Base-by-base conservation (phyloP, 1,284 basidiomycete genomes). In the Trametes sp. region DNA sequence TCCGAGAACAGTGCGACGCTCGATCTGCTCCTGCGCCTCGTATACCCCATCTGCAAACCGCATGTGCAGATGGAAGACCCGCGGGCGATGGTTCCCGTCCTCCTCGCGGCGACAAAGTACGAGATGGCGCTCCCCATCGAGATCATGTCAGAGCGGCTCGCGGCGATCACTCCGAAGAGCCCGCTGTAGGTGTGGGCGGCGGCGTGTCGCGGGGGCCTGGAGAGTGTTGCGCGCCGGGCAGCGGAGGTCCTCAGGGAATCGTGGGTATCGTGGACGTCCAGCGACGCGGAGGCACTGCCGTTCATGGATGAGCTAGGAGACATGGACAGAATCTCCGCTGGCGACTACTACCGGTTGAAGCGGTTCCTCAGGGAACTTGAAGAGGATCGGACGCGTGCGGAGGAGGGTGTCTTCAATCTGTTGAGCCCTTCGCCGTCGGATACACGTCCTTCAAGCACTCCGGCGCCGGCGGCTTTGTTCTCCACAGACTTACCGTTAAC, bases 51-150 rank as follows among this genome's bases (percentile, higher is more conserved):
- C 28, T 31, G 54, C 19, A 57, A 63, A 28, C 54, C 33, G 14
- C 38, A 13, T 28, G 65, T 60, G 13, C 14, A 28, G 21, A 26
- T 68, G 23, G 48, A 56, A 4, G 55, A 44, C 24, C 54, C 67
- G 2, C 9, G 23, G 19, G 42, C 51, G 14, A 31, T 64, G 21
- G 36, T 53, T 7, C 48, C 62, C 10, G 49, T 63, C 5, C 50
- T 69, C 44, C 52, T 60, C 23, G 65, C 67, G 0, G 63, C 64
- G 35, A 46, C 55, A 24, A 70, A 70, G 54, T 70, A 70, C 58
- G 51, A 61, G 38, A 66, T 69, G 67, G 64, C 62, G 26, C 29
- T 31, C 24, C 56, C 56, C 2, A 33, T 44, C 48, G 33, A 41
- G 4, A 33, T 58, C 56, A 48, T 58, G n/a, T 19, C 41, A 13